A percentile compares a stretch with the other conserved stretches of the same genome.
phyloP scores from a whole-genome alignment of 139 green algal species.

The Protoeuglena noctilucae region DNA sequence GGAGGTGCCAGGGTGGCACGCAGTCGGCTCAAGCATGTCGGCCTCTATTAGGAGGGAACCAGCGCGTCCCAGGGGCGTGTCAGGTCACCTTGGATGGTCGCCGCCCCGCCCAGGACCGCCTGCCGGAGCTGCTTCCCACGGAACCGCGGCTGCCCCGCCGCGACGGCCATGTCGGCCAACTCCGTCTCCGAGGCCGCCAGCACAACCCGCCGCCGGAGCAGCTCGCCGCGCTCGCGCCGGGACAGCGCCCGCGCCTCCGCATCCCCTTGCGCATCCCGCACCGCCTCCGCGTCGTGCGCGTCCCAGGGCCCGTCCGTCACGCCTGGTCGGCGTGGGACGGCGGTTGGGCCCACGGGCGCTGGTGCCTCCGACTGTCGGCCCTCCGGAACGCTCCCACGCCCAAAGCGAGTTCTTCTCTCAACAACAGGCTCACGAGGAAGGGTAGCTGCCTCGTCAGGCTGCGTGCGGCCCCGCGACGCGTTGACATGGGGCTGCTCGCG shows the following conservation, averaged over 20 bases:
- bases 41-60: too few species aligned
- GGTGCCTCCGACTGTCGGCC: too few species aligned
- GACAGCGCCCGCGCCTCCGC: constrained; percentile 14
- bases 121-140: neutral
- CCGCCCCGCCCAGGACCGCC: neutral
- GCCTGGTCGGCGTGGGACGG: too few species aligned
- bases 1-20: neutral
- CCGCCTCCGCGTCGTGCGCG: constrained; percentile 12
- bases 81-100: too few species aligned
- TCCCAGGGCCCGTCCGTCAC: constrained; percentile 32
- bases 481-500: too few species aligned
- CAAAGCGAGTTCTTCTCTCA: too few species aligned
- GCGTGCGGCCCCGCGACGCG: too few species aligned
- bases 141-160: constrained; percentile 24
- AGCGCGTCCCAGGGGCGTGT: too few species aligned
- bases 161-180: constrained; percentile 28
- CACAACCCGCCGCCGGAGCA: constrained; percentile 18
- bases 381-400: too few species aligned
- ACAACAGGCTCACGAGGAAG: too few species aligned
- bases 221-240: neutral
- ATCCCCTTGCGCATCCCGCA: constrained; percentile 20
- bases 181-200: constrained; percentile 29
- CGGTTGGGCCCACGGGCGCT: too few species aligned
- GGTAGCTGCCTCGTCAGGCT: too few species aligned
- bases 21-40: neutral